These are phyloP conservation scores for Penicillium palitans DNA, from an alignment of 2,329 filamentous ascomycete genomes.

Conservation along the genomic window DNA sequence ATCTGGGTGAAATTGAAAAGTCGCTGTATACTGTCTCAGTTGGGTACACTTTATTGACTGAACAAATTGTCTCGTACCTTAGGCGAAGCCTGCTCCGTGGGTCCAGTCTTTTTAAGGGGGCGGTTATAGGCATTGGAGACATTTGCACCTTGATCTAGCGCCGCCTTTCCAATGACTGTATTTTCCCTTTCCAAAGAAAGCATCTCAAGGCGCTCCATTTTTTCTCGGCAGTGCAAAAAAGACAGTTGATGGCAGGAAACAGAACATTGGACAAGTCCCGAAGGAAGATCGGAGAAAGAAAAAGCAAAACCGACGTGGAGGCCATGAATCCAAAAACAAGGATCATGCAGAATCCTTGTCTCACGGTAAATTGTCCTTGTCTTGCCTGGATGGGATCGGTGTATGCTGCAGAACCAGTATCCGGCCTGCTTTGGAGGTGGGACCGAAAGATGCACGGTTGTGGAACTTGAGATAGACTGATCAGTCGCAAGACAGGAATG, in stretches of 20 bases:
- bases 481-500: not conserved
- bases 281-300: conserved; percentile 4
- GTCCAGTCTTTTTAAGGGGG: not conserved
- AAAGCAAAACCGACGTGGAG: conserved; percentile 3
- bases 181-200: not conserved
- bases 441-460: not conserved
- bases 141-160: not conserved
- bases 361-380: not conserved
- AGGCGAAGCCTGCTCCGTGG: not conserved
- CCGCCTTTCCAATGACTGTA: not conserved
- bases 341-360: conserved; percentile 4
- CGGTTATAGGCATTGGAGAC: not conserved
- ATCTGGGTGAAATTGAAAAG: conserved; percentile 17
- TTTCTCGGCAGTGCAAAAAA: not conserved
- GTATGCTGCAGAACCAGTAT: conserved; percentile 1
- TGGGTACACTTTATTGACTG: not conserved
- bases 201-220: conserved; percentile 9
- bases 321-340: not conserved
- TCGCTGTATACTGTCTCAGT: conserved; percentile 8
- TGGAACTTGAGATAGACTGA: conserved; percentile 4
- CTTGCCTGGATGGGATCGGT: not conserved
- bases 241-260: not conserved
- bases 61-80: conserved; percentile 4
- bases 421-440: not conserved
- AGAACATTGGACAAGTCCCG: not conserved